Base-by-base conservation (phyloP, 352 stramenopile species). In the Pythium biforme region DNA sequence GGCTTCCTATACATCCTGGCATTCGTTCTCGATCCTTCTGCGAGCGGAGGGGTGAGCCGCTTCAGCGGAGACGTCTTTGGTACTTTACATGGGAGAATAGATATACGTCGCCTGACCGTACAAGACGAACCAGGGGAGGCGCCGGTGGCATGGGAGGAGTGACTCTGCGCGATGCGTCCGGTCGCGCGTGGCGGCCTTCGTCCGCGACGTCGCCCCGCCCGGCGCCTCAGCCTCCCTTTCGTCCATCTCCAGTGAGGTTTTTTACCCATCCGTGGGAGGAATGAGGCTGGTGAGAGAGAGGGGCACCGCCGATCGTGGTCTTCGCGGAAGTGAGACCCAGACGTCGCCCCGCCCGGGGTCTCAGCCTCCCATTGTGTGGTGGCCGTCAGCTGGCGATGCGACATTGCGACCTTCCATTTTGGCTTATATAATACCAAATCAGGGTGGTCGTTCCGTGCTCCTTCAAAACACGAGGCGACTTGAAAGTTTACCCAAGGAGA, bases 201-300 rank as follows among this genome's bases (percentile, higher is more conserved):
- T 10, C 14, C 25, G 27, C 48, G 46, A 26, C 17, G 48, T 54
- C 48, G 27, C 48, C 48, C 17, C 48, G 25, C 48, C 48, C 14
- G 26, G 1, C n/a, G 29, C 48, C 26, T 54, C 48, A 54, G 48
- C 48, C 48, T 54, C 48, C 48, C 22, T n/a, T n/a, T n/a, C n/a
- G n/a, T n/a, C n/a, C n/a, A n/a, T n/a, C n/a, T 27, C 22, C 11
- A 45, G 20, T 52, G 46, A 52, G 46, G 46, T 54, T 54, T 54
- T 40, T 39, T 52, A 5, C 20, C 23, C 26, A 9, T 15, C 23
- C 17, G 4, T 19, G 48, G 48, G 48, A 54, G 48, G 48, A 54
- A 54, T 54, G 48, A 54, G 17, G 46, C 46, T 52, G 23, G 23
- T 23, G 41, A 49, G 41, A 25, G 41, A 49, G n/a, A 11, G 19